Evolutionary conservation across 176 grass and related monocot species (phyloP).

Genomic region (Alloteropsis semialata): DNA sequence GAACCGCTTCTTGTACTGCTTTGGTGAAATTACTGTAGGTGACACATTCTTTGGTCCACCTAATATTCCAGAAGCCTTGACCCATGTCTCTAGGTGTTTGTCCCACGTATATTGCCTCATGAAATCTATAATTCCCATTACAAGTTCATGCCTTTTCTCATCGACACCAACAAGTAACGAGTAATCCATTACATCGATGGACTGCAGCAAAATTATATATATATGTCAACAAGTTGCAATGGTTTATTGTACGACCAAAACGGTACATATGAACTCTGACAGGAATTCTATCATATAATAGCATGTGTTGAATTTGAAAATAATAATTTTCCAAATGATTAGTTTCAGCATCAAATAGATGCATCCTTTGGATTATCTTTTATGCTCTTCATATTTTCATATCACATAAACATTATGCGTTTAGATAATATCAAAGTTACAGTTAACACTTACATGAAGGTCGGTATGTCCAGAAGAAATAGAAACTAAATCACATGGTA

Average conservation of each 20-base stretch:
- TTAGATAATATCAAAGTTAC: slow-evolving; percentile 2
- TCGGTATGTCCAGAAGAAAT: background rate
- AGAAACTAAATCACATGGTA: background rate
- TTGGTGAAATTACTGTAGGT: slow-evolving; percentile 93
- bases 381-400: background rate
- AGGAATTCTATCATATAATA: background rate
- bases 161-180: slow-evolving; percentile 94
- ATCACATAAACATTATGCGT: background rate
- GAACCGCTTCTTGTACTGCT: slow-evolving; percentile 95
- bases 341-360: background rate
- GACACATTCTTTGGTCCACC: slow-evolving; percentile 89
- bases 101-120: slow-evolving; percentile 99
- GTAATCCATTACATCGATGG: slow-evolving; percentile 97
- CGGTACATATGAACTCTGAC: background rate
- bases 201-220: slow-evolving; percentile 59
- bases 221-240: slow-evolving; percentile 16
- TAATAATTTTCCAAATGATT: background rate
- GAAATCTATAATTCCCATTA: slow-evolving; percentile 96
- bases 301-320: background rate
- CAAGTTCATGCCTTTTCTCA: slow-evolving; percentile 77
- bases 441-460: background rate
- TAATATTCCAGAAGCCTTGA: slow-evolving; percentile 95
- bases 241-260: slow-evolving; percentile 12
- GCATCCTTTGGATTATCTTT: background rate
- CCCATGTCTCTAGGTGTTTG: slow-evolving; percentile 97